These are phyloP conservation scores for Kurtzmaniella cleridarum DNA, from an alignment of 805 yeast species.

Conservation along the genomic window DNA sequence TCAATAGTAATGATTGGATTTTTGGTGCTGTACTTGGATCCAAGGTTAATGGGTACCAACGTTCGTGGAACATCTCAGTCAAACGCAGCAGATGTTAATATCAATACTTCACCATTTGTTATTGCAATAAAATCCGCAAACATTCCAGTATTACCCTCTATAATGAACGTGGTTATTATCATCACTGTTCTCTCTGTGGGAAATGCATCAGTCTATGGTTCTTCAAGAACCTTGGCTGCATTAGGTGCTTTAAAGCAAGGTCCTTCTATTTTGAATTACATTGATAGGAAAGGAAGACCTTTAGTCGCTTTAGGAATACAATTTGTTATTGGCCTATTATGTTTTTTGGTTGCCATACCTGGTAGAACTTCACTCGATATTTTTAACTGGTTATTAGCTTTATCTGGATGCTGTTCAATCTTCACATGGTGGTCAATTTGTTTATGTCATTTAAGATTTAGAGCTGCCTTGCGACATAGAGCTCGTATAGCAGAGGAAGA, in stretches of 20 bases:
- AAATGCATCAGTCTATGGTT: slow-evolving; percentile 31
- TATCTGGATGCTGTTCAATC: slow-evolving; percentile 24
- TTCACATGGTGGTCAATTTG: slow-evolving; percentile 28
- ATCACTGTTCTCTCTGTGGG: slow-evolving; percentile 30
- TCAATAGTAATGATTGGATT: slow-evolving; percentile 52
- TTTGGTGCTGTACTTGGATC: slow-evolving; percentile 35
- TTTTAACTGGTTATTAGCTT: slow-evolving; percentile 26
- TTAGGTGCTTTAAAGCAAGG: slow-evolving; percentile 27
- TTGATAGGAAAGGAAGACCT: slow-evolving; percentile 28
- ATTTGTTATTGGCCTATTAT: slow-evolving; percentile 21
- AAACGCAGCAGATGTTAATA: slow-evolving; percentile 15
- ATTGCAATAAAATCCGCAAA: slow-evolving; percentile 29
- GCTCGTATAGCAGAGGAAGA: slow-evolving; percentile 23
- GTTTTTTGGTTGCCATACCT: slow-evolving; percentile 24
- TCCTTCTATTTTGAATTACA: slow-evolving; percentile 21
- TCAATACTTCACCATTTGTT: slow-evolving; percentile 33
- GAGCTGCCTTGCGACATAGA: slow-evolving; percentile 17
- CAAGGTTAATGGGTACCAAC: slow-evolving; percentile 14
- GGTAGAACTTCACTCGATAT: slow-evolving; percentile 19
- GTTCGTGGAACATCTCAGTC: slow-evolving; percentile 6
- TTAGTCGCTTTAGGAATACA: slow-evolving; percentile 21
- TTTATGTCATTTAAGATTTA: slow-evolving; percentile 25
- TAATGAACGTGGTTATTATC: slow-evolving; percentile 28
- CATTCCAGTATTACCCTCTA: slow-evolving; percentile 26
- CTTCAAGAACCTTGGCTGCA: slow-evolving; percentile 27